Evolutionary conservation across 345 rosid genomes (phyloP).

Genomic region (Psidium guajava): DNA sequence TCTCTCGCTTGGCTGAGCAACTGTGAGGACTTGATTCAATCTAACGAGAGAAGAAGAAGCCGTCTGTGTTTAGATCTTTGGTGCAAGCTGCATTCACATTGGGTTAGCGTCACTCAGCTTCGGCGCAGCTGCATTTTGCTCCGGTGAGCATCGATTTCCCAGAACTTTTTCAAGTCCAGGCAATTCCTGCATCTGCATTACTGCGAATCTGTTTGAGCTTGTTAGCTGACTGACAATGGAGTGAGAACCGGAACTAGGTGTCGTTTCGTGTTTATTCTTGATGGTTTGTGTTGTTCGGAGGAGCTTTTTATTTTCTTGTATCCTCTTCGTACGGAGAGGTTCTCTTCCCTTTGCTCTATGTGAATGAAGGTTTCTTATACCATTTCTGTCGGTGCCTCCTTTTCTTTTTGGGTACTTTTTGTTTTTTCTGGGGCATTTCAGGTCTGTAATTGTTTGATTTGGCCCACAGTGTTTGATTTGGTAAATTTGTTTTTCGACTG

Average conservation of each 20-base stretch:
- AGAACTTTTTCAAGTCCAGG: neutral
- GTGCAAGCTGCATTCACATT: neutral
- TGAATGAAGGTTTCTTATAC: neutral
- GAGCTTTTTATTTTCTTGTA: neutral
- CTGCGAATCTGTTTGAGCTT: neutral
- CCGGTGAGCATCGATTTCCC: constrained; percentile 21
- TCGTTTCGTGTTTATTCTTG: neutral
- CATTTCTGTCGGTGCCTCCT: neutral
- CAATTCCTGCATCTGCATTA: neutral
- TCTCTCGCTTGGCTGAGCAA: neutral
- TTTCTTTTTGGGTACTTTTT: neutral
- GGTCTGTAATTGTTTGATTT: neutral
- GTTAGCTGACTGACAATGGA: neutral
- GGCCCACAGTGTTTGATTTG: neutral
- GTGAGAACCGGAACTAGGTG: neutral
- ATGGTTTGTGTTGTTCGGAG: neutral
- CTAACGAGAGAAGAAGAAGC: neutral
- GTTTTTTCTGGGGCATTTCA: neutral
- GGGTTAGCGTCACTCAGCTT: neutral
- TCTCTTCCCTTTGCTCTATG: neutral
- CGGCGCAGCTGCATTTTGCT: constrained; percentile 23
- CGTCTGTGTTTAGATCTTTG: constrained; percentile 14
- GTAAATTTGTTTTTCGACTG: neutral
- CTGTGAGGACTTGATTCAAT: neutral
- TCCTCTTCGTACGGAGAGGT: neutral